Evolutionary conservation across 2,329 filamentous ascomycete genomes (phyloP).

Genomic region (Botrytis pseudocinerea): DNA sequence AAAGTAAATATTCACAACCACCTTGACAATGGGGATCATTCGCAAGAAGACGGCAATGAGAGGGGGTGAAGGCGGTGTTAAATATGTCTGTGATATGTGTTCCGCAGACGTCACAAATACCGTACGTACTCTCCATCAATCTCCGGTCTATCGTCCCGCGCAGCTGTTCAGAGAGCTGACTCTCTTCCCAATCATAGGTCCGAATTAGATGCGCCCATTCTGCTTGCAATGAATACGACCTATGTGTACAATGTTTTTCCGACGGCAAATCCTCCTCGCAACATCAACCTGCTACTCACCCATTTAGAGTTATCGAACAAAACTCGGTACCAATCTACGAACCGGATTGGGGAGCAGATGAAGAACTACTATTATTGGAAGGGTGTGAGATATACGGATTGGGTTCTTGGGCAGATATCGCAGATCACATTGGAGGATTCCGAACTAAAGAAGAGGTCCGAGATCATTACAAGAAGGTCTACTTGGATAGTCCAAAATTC

Average conservation of each 20-base stretch:
- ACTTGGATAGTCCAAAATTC: constrained; percentile 79
- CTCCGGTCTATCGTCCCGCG: background rate
- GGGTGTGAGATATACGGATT: constrained; percentile 95
- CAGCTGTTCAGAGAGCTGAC: constrained; percentile 3
- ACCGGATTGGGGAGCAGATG: constrained; percentile 93
- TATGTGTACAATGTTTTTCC: constrained; percentile 93
- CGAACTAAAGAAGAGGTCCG: constrained; percentile 92
- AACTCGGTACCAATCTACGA: constrained; percentile 98
- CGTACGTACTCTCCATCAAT: constrained; percentile 54
- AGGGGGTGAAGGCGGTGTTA: constrained; percentile 83
- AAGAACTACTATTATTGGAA: constrained; percentile 90
- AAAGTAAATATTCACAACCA: constrained; percentile 6
- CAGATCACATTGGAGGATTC: constrained; percentile 96
- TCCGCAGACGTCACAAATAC: constrained; percentile 96
- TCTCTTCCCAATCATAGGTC: constrained; percentile 58
- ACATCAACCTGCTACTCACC: constrained; percentile 83
- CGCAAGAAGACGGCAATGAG: constrained; percentile 89
- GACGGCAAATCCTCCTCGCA: constrained; percentile 77
- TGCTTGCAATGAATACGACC: constrained; percentile 88
- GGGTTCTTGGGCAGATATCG: constrained; percentile 96
- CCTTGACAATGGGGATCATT: constrained; percentile 77
- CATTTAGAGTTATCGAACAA: constrained; percentile 93
- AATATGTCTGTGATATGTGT: constrained; percentile 97
- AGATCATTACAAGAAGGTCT: constrained; percentile 88
- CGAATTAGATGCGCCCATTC: constrained; percentile 83